Evolutionary conservation across 208 protist genomes (phyloP), one percentile per base, ranked within the genome.

Genomic region (Trypanosoma boissoni): DNA sequence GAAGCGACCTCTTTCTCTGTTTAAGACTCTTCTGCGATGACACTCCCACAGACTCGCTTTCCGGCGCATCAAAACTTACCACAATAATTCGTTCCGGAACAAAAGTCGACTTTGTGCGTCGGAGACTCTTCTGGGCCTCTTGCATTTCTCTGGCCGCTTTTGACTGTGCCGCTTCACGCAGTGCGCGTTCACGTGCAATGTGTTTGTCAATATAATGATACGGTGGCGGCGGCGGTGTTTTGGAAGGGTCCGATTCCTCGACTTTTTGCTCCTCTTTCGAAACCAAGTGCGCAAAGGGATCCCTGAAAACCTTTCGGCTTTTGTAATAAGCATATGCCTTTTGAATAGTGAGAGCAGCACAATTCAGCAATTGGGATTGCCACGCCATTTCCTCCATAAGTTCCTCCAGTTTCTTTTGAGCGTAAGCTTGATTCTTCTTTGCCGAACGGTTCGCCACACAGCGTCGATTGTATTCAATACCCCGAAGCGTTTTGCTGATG

Each of bases 321-420:
- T 64, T 64, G 68, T 88, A 88, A 69, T 72, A 83, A 45, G 78
- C 71, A 76, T 77, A 94, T 64, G 67, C 78, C 46, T 68, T 63
- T 64, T 94, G 83, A 36, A 94, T 94, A 5, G 81, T 90, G 14
- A 27, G 56, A 18, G 84, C 88, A 42, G 64, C 64, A 49, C 67
- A 72, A 36, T 86, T 64, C 53, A 92, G 72, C 29, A 94, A 48
- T 12, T 76, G 64, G 44, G 58, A 70, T 41, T 82, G 74, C 88
- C 88, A 94, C 24, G 83, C 80, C 36, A 79, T 56, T 45, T 80
- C 69, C 8, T 79, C 51, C 34, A 79, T 53, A 21, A 91, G 60
- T 8, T 62, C 43, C 10, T 41, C 74, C 18, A 94, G 55, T 37
- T 73, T 77, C 6, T 56, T 74, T 6, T 59, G 53, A 8, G 49